Percentiles rank a stretch among this genome's conserved stretches.
These are phyloP conservation scores for Vigna mungo DNA, from an alignment of 306 rosid species.

Conservation along the genomic window DNA sequence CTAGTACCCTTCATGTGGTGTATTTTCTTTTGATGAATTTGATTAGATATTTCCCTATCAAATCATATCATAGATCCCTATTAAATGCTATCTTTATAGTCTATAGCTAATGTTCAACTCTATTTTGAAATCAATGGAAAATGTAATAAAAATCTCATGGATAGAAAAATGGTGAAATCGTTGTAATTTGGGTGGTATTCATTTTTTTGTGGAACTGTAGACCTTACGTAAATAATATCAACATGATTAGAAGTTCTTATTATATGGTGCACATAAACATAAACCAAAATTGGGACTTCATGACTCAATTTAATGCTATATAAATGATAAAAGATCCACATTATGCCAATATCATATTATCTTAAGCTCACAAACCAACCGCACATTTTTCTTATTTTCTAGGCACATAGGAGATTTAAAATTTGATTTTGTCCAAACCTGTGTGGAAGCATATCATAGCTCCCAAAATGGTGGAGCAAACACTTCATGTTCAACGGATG, in stretches of 20 bases:
- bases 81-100: conserved; percentile 2
- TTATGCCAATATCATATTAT: background rate
- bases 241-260: conserved; percentile 10
- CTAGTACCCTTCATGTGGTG: too few species aligned
- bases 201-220: conserved; percentile 10
- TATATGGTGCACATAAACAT: background rate
- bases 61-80: too few species aligned
- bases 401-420: conserved; percentile 27
- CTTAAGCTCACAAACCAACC: conserved; percentile 26
- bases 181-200: background rate
- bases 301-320: background rate
- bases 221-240: conserved; percentile 11
- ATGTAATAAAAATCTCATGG: conserved; percentile 1
- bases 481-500: conserved; percentile 93
- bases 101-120: conserved; percentile 17
- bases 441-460: conserved; percentile 80
- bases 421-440: conserved; percentile 59
- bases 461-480: conserved; percentile 82
- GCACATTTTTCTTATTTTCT: background rate
- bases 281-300: conserved; percentile 36
- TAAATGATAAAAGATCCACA: background rate
- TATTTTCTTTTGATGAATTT: too few species aligned
- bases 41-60: too few species aligned
- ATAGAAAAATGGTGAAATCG: conserved; percentile 14
- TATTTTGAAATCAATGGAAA: background rate